Percentiles rank a stretch among this genome's conserved stretches.
phyloP scores from a whole-genome alignment of 495 filamentous ascomycete species.

The Lentithecium fluviatile region DNA sequence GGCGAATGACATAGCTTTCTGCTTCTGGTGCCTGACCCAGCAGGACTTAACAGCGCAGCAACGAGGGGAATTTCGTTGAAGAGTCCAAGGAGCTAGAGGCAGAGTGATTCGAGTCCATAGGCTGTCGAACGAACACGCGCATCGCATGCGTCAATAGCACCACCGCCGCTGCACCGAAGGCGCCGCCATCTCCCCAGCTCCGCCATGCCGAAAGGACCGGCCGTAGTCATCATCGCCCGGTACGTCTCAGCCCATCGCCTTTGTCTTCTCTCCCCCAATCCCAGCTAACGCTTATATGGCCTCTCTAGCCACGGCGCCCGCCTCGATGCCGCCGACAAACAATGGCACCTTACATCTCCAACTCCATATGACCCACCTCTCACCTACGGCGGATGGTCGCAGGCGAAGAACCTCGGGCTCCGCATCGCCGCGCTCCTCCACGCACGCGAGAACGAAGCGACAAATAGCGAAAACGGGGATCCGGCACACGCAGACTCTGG shows the following conservation, averaged over 20 bases:
- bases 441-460: constrained; percentile 43
- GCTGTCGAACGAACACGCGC: neutral
- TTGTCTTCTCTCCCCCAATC: neutral
- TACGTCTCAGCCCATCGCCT: constrained; percentile 44
- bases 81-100: too few species aligned
- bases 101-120: too few species aligned
- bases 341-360: constrained; percentile 93
- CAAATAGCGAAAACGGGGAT: constrained; percentile 11
- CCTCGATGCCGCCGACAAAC: constrained; percentile 86
- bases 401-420: constrained; percentile 72
- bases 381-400: constrained; percentile 91
- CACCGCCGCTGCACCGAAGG: neutral
- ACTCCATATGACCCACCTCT: constrained; percentile 95
- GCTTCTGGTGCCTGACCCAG: too few species aligned
- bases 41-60: too few species aligned
- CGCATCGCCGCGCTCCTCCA: constrained; percentile 74
- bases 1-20: too few species aligned
- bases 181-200: neutral
- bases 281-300: constrained; percentile 9
- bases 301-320: constrained; percentile 77
- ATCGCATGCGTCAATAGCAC: neutral
- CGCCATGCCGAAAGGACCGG: constrained; percentile 47
- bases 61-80: too few species aligned
- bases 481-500: constrained; percentile 6
- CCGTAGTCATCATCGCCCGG: constrained; percentile 79